A percentile compares a stretch with the other conserved stretches of the same genome.
Conservation (phyloP, 164 flowering plant species). For the Piper longum region DNA sequence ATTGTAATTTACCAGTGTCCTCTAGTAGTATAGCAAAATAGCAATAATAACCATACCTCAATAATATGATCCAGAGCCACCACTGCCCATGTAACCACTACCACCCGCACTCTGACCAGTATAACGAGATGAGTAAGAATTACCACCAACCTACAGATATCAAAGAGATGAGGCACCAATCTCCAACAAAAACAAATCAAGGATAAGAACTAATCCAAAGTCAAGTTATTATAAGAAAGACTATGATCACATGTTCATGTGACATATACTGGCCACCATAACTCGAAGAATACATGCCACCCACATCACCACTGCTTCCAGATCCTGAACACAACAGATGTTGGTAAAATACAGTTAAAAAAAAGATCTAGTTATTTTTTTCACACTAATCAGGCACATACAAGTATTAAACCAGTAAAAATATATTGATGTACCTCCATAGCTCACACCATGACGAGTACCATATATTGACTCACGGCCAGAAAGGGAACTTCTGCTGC, state of each 20-base stretch:
- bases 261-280: slow-evolving; percentile 63
- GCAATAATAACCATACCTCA: slow-evolving; percentile 35
- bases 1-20: too few species aligned
- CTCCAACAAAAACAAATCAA: neutral
- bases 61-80: slow-evolving; percentile 72
- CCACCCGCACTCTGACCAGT: slow-evolving; percentile 66
- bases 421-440: slow-evolving; percentile 35
- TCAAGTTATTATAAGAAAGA: neutral
- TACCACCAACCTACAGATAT: slow-evolving; percentile 48
- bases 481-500: slow-evolving; percentile 48
- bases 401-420: too few species aligned
- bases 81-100: slow-evolving; percentile 58
- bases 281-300: slow-evolving; percentile 75
- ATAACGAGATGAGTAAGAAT: slow-evolving; percentile 67
- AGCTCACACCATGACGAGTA: slow-evolving; percentile 49
- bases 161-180: too few species aligned
- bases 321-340: slow-evolving; percentile 35
- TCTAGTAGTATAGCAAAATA: too few species aligned
- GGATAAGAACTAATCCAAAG: neutral
- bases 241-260: slow-evolving; percentile 57
- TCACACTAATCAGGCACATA: too few species aligned
- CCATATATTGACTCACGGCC: slow-evolving; percentile 68
- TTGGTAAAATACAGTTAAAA: too few species aligned
- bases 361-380: neutral
- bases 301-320: slow-evolving; percentile 48